phyloP scores from a whole-genome alignment of 257 asterid species.

The Orobanche coerulescens region DNA sequence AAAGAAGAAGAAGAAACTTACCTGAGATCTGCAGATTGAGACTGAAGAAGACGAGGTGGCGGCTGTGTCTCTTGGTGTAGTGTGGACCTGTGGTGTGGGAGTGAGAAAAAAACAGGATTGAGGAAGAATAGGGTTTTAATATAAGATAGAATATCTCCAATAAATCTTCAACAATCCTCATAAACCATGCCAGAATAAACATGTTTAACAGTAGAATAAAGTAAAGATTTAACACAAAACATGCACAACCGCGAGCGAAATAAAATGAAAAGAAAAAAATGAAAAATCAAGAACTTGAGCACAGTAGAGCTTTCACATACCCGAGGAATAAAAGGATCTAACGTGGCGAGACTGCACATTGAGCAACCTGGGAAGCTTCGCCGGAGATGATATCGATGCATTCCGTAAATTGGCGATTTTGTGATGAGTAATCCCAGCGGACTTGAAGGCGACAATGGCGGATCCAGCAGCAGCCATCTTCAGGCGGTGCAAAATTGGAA shows the following conservation, averaged over 20 bases:
- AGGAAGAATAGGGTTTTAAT: too few relatives aligned
- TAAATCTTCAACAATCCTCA: background rate
- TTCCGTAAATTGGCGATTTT: conserved; percentile 29
- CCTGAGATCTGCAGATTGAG: too few relatives aligned
- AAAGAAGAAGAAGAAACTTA: too few relatives aligned
- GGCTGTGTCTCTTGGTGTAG: too few relatives aligned
- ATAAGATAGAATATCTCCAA: background rate
- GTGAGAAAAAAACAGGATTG: too few relatives aligned
- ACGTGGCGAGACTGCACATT: conserved; percentile 43
- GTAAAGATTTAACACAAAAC: background rate
- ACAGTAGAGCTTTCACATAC: conserved; percentile 34
- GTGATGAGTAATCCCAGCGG: conserved; percentile 30
- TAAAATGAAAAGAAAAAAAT: background rate
- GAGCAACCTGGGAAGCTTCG: conserved; percentile 28
- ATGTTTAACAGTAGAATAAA: background rate
- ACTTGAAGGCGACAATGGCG: conserved; percentile 35
- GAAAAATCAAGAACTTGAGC: conserved; percentile 13
- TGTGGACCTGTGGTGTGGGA: too few relatives aligned
- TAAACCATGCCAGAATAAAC: background rate
- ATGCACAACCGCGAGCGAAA: background rate
- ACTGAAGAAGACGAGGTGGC: too few relatives aligned
- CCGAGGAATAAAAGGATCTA: conserved; percentile 41
- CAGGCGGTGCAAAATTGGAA: conserved; percentile 5
- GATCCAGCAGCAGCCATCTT: conserved; percentile 52
- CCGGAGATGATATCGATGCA: conserved; percentile 17